Evolutionary conservation across 805 yeast genomes (phyloP).

Genomic region (Cyberlindnera subsufficiens): DNA sequence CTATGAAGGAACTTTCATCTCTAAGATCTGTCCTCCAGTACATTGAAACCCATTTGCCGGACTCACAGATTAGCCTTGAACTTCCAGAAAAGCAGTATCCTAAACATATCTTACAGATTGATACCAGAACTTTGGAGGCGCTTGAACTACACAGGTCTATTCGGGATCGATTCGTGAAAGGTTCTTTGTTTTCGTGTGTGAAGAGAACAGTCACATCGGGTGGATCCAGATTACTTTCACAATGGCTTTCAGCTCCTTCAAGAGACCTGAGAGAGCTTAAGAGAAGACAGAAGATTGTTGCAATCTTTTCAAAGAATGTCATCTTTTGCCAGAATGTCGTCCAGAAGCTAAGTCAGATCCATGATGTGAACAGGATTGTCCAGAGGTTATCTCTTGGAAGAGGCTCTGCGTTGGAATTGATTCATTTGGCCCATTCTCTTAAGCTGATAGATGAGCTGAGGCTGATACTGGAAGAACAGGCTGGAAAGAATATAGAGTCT

Average conservation of each 20-base stretch:
- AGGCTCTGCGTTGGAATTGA: conserved; percentile 38
- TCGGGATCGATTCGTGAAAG: conserved; percentile 50
- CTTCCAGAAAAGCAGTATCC: conserved; percentile 57
- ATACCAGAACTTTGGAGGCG: conserved; percentile 70
- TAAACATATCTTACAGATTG: conserved; percentile 63
- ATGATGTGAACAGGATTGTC: conserved; percentile 55
- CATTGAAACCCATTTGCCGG: conserved; percentile 68
- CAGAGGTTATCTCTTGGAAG: conserved; percentile 49
- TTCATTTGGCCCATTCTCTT: conserved; percentile 38
- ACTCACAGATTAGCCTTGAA: conserved; percentile 53
- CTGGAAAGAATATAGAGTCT: conserved; percentile 24
- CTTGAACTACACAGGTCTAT: conserved; percentile 63
- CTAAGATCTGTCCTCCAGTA: conserved; percentile 62
- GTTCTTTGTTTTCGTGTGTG: conserved; percentile 67
- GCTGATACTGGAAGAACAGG: conserved; percentile 13
- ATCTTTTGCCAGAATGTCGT: conserved; percentile 28
- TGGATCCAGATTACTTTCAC: conserved; percentile 72
- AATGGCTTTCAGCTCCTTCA: conserved; percentile 82
- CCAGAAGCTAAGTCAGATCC: conserved; percentile 35
- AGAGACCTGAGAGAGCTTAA: conserved; percentile 50
- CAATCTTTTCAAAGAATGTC: conserved; percentile 30
- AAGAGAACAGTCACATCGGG: conserved; percentile 73
- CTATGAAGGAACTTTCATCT: conserved; percentile 50
- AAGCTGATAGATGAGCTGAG: conserved; percentile 27
- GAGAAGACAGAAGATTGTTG: conserved; percentile 49